phyloP scores from a whole-genome alignment of 805 yeast genomes.

The Candida nemodendra region DNA sequence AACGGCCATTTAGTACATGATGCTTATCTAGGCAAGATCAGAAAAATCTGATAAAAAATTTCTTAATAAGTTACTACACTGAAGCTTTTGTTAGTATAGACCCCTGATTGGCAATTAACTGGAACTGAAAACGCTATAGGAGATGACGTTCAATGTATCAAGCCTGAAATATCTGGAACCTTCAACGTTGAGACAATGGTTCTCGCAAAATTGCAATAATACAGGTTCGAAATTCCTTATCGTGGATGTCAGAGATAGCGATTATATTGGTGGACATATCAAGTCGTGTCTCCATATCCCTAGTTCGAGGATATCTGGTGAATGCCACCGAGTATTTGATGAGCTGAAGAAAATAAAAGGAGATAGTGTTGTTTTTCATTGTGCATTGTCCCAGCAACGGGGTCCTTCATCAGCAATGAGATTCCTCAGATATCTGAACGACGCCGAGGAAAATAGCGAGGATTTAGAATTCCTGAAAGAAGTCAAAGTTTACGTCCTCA shows the following conservation, averaged over 20 bases:
- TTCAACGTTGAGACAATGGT: conserved; percentile 45
- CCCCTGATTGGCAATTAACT: too few relatives aligned
- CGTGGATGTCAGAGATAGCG: conserved; percentile 85
- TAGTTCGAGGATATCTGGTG: conserved; percentile 41
- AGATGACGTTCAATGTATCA: conserved; percentile 33
- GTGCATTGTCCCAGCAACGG: conserved; percentile 86
- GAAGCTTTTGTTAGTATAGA: too few relatives aligned
- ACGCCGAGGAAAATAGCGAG: conserved; percentile 21
- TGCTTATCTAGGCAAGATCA: too few relatives aligned
- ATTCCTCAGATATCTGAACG: conserved; percentile 49
- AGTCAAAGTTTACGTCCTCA: conserved; percentile 58
- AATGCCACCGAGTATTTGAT: conserved; percentile 38
- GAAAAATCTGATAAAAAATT: too few relatives aligned
- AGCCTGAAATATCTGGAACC: conserved; percentile 49
- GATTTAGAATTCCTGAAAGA: conserved; percentile 36
- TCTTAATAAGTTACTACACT: too few relatives aligned
- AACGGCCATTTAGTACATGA: too few relatives aligned
- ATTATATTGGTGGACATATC: conserved; percentile 76
- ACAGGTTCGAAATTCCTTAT: conserved; percentile 47
- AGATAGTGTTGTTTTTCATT: conserved; percentile 76
- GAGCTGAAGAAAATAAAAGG: conserved; percentile 33
- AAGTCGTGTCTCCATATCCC: conserved; percentile 56
- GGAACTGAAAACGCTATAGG: too few relatives aligned
- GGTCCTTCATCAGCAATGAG: conserved; percentile 83
- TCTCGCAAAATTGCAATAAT: conserved; percentile 37